Percentiles rank a stretch among this genome's conserved stretches.
These are phyloP conservation scores for Nicotiana tomentosiformis DNA, from an alignment of 257 asterid genomes.

Conservation along the genomic window DNA sequence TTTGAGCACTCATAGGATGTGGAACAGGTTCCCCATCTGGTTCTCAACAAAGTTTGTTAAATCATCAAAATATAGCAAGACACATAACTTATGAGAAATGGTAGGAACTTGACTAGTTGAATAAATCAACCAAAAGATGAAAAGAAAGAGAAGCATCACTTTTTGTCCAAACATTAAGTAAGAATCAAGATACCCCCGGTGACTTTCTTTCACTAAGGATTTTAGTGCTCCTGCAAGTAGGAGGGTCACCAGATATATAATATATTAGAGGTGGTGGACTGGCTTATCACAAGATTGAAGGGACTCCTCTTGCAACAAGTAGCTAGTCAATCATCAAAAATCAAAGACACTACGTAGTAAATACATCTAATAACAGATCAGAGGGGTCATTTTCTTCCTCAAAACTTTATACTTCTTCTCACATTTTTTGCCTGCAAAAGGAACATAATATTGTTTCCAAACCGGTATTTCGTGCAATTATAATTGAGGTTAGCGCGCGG, in stretches of 20 bases:
- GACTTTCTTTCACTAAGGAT: slow-evolving; percentile 1
- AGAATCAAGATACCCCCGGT: background rate
- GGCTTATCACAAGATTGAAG: slow-evolving; percentile 2
- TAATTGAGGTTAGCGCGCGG: background rate
- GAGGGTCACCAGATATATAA: slow-evolving; percentile 14
- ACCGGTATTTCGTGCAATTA: background rate
- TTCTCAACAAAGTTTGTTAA: too few species aligned
- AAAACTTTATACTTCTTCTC: background rate
- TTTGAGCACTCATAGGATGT: too few species aligned
- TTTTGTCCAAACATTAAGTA: background rate
- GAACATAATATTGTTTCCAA: background rate
- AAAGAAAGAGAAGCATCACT: background rate
- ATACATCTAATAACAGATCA: slow-evolving; percentile 2
- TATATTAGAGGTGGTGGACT: slow-evolving; percentile 3
- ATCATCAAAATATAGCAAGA: too few species aligned
- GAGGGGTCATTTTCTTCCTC: slow-evolving; percentile 1
- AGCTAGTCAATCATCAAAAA: slow-evolving; percentile 4
- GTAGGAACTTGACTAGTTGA: background rate
- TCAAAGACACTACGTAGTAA: background rate
- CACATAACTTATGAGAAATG: too few species aligned
- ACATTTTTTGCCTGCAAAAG: slow-evolving; percentile 5
- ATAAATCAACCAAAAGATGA: slow-evolving; percentile 7
- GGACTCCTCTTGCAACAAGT: slow-evolving; percentile 10
- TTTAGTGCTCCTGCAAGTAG: slow-evolving; percentile 20
- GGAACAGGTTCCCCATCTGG: too few species aligned